These are phyloP conservation scores for Salix arbutifolia DNA, from an alignment of 345 rosid genomes.

Conservation along the genomic window DNA sequence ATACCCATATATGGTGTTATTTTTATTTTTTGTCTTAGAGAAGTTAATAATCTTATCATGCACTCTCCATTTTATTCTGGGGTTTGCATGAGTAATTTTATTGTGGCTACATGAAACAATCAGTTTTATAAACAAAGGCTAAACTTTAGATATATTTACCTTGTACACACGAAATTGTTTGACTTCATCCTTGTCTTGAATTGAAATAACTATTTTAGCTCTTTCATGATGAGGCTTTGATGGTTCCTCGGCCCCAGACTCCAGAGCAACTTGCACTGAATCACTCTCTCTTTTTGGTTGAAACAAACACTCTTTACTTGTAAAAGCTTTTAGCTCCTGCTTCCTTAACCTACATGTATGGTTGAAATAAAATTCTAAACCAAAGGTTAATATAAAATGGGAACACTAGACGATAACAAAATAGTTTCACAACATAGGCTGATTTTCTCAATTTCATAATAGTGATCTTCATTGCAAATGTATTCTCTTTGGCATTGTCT, in stretches of 20 bases:
- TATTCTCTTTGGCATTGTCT: too few relatives aligned
- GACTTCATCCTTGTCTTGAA: constrained; percentile 65
- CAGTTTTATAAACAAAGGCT: neutral
- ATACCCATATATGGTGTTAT: too few relatives aligned
- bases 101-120: neutral
- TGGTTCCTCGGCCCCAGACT: constrained; percentile 31
- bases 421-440: neutral
- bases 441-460: too few relatives aligned
- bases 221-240: constrained; percentile 40
- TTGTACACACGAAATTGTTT: constrained; percentile 61
- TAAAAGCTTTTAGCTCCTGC: constrained; percentile 59
- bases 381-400: neutral
- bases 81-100: neutral
- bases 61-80: neutral
- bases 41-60: neutral
- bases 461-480: too few relatives aligned
- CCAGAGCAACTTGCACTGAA: constrained; percentile 28
- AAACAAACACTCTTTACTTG: constrained; percentile 1
- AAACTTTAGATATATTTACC: constrained; percentile 32
- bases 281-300: constrained; percentile 37
- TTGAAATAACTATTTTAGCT: constrained; percentile 58
- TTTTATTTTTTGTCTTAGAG: too few relatives aligned
- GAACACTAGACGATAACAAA: neutral
- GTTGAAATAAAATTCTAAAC: constrained; percentile 8
- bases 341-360: constrained; percentile 51